A percentile compares a stretch with the other conserved stretches of the same genome.
These are phyloP conservation scores for Paspalum vaginatum DNA, from an alignment of 176 grass and related monocot species.

Conservation along the genomic window DNA sequence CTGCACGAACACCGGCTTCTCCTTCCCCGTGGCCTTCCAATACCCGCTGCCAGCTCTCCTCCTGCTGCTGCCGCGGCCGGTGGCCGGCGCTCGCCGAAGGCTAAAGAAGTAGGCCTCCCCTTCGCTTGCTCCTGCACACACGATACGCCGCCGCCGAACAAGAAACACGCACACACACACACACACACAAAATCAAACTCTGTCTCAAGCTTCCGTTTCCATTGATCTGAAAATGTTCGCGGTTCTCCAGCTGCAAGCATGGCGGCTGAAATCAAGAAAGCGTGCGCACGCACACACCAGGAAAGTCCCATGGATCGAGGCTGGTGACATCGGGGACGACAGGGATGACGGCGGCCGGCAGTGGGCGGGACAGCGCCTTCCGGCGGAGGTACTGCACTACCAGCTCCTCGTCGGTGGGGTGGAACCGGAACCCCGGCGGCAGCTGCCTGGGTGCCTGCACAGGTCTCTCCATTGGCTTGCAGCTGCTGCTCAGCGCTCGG, in stretches of 20 bases:
- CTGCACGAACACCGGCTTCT: slow-evolving; percentile 52
- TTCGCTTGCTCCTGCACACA: slow-evolving; percentile 52
- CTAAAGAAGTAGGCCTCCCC: slow-evolving; percentile 76
- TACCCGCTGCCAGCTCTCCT: slow-evolving; percentile 52
- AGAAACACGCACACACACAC: neutral
- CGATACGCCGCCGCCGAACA: neutral
- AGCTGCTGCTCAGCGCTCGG: neutral
- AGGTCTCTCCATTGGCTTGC: slow-evolving; percentile 21
- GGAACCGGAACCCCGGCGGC: slow-evolving; percentile 87
- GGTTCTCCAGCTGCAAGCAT: neutral
- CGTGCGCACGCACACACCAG: slow-evolving; percentile 34
- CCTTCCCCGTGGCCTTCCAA: slow-evolving; percentile 73
- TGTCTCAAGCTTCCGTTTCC: neutral
- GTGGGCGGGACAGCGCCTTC: slow-evolving; percentile 54
- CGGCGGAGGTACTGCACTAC: slow-evolving; percentile 74
- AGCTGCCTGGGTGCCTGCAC: slow-evolving; percentile 43
- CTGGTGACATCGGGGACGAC: slow-evolving; percentile 50
- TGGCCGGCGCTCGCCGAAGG: slow-evolving; percentile 30
- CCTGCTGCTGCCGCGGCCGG: neutral
- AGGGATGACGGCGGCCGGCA: slow-evolving; percentile 77
- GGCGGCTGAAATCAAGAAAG: neutral
- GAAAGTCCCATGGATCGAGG: slow-evolving; percentile 73
- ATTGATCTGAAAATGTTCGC: neutral
- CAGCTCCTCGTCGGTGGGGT: slow-evolving; percentile 85
- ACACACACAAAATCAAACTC: slow-evolving; percentile 1